These are phyloP conservation scores for Biscogniauxia sp. DNA, from an alignment of 2,329 filamentous ascomycete species.

Conservation along the genomic window DNA sequence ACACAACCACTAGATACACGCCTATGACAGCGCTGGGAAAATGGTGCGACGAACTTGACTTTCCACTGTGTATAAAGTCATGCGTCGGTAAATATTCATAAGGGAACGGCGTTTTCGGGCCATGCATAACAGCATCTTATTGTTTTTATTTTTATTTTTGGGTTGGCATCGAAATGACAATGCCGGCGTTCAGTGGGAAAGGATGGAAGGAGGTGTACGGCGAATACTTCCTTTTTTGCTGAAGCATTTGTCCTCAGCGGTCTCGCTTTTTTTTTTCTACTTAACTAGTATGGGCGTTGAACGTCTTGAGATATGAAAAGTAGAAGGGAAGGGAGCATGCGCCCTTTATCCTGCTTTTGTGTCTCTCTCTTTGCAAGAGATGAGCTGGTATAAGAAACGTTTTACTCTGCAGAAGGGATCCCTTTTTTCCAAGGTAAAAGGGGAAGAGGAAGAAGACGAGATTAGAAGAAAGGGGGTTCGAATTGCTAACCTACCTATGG, in stretches of 20 bases:
- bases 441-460: not conserved
- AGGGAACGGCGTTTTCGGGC: constrained; percentile 20
- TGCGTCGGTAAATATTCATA: constrained; percentile 16
- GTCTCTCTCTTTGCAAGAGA: not conserved
- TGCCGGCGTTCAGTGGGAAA: constrained; percentile 2
- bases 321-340: too few relatives aligned
- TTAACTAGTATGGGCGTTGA: not conserved
- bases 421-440: not conserved
- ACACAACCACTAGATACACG: not conserved
- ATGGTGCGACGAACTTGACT: not conserved
- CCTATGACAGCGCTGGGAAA: not conserved
- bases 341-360: not conserved
- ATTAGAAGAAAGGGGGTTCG: not conserved
- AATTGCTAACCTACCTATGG: not conserved
- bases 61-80: constrained; percentile 14
- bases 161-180: not conserved
- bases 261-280: not conserved
- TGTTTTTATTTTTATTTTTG: not conserved
- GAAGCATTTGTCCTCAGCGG: not conserved
- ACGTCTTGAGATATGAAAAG: not conserved
- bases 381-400: not conserved
- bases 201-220: constrained; percentile 11
- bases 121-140: not conserved
- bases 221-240: not conserved
- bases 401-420: not conserved